A percentile compares a stretch with the other conserved stretches of the same genome.
Evolutionary conservation across 306 rosid species (phyloP).

Genomic region (Castanea crenata): DNA sequence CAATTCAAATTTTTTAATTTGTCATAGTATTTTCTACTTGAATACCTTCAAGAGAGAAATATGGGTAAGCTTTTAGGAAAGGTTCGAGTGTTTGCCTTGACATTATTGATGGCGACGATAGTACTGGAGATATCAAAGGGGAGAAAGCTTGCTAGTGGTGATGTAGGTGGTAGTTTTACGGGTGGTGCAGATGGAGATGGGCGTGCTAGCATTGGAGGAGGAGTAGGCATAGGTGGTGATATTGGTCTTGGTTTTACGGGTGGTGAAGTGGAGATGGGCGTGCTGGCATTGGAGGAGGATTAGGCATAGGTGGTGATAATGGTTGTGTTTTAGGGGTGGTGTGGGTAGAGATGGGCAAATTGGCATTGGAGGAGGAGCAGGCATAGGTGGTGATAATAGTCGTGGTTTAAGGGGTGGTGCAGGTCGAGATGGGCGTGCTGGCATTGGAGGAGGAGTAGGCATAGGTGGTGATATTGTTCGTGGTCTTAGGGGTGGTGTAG

Average conservation of each 20-base stretch:
- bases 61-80: constrained; percentile 13
- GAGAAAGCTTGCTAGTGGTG: background rate
- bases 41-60: background rate
- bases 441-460: background rate
- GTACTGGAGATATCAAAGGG: constrained; percentile 2
- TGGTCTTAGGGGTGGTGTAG: background rate
- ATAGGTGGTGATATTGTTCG: background rate
- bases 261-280: background rate
- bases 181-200: no score
- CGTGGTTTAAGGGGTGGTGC: background rate
- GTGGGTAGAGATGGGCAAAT: no score
- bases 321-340: background rate
- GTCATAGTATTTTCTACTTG: no score
- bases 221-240: background rate
- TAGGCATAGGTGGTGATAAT: background rate
- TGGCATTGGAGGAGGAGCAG: no score
- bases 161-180: background rate
- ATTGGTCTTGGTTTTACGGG: background rate
- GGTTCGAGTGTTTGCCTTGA: background rate
- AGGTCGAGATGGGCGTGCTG: background rate
- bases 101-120: constrained; percentile 15
- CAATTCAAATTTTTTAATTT: no score
- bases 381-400: background rate
- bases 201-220: background rate
- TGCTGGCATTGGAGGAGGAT: background rate